Evolutionary conservation across 371 early-diverging fungal species (phyloP).

Genomic region (Phascolomyces articulosus): DNA sequence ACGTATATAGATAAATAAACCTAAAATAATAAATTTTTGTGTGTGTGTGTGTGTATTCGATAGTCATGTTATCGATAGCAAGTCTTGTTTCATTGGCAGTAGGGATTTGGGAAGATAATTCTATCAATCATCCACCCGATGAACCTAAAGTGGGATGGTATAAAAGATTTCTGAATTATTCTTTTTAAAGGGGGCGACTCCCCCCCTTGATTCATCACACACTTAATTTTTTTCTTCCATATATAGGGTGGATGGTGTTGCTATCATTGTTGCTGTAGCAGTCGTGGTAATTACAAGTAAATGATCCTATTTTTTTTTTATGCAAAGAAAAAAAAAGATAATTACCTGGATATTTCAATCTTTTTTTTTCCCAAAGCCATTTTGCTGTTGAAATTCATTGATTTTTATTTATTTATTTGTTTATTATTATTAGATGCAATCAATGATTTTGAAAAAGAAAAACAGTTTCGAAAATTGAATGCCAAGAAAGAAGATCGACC

Average conservation of each 20-base stretch:
- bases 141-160: slow-evolving; percentile 62
- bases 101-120: slow-evolving; percentile 80
- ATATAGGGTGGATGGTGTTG: slow-evolving; percentile 72
- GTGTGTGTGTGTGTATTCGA: slow-evolving; percentile 8
- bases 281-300: slow-evolving; percentile 81
- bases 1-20: too few species aligned
- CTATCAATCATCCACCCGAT: slow-evolving; percentile 40
- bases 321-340: background rate
- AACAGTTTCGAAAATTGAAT: slow-evolving; percentile 75
- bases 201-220: too few species aligned
- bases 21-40: too few species aligned
- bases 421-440: slow-evolving; percentile 53
- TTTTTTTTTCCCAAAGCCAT: too few species aligned
- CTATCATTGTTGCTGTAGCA: slow-evolving; percentile 75
- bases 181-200: too few species aligned
- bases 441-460: slow-evolving; percentile 83
- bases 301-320: background rate
- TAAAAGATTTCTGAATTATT: slow-evolving; percentile 15
- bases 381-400: too few species aligned
- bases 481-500: slow-evolving; percentile 76
- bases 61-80: slow-evolving; percentile 75
- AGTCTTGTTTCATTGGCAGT: slow-evolving; percentile 80
- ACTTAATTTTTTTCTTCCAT: background rate
- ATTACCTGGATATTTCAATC: too few species aligned
- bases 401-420: too few species aligned